These are phyloP conservation scores for Cocos nucifera DNA, from an alignment of 176 grass and related monocot genomes.

Conservation along the genomic window DNA sequence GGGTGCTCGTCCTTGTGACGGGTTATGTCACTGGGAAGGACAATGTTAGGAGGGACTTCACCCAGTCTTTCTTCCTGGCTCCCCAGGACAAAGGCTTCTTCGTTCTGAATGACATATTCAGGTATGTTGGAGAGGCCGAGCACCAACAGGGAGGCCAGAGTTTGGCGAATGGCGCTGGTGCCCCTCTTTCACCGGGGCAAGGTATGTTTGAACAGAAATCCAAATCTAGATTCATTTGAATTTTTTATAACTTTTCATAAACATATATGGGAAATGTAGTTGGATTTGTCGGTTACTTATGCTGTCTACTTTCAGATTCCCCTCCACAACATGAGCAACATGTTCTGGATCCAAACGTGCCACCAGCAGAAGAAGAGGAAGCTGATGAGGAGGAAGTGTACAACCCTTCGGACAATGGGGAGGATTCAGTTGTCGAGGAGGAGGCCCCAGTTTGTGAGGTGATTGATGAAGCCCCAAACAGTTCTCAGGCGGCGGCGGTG, in stretches of 20 bases:
- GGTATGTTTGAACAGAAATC: conserved; percentile 19
- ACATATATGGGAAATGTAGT: too few relatives aligned
- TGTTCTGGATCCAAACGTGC: conserved; percentile 4
- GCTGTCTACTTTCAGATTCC: background rate
- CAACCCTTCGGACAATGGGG: conserved; percentile 40
- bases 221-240: background rate
- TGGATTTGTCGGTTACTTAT: too few relatives aligned
- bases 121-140: conserved; percentile 34
- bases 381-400: conserved; percentile 39
- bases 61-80: conserved; percentile 94
- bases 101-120: conserved; percentile 78
- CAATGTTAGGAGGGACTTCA: conserved; percentile 47
- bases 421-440: conserved; percentile 21
- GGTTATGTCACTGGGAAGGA: conserved; percentile 51
- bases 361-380: conserved; percentile 30
- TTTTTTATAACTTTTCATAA: conserved; percentile 8
- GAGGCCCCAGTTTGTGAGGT: conserved; percentile 43
- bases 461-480: conserved; percentile 45
- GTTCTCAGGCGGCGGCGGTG: conserved; percentile 7
- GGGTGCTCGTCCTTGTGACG: conserved; percentile 84
- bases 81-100: conserved; percentile 93
- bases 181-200: conserved; percentile 13
- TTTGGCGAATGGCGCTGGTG: conserved; percentile 34
- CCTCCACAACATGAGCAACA: conserved; percentile 20
- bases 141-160: conserved; percentile 11